phyloP scores from a whole-genome alignment of 139 green algal genomes.

The Astrephomene gubernaculifera region DNA sequence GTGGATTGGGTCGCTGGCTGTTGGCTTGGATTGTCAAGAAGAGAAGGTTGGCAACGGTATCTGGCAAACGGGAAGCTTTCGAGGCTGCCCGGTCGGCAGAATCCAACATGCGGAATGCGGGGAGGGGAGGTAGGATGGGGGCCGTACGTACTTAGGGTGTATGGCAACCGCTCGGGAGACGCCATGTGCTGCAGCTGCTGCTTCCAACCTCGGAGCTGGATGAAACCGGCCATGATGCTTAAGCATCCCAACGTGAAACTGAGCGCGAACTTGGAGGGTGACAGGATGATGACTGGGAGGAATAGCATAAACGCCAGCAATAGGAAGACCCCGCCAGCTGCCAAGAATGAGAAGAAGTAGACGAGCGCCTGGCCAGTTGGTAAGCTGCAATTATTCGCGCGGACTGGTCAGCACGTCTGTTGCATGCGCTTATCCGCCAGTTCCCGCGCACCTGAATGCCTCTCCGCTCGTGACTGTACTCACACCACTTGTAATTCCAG shows the following conservation, averaged over 20 bases:
- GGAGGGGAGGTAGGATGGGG: background rate
- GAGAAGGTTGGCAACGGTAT: too few relatives aligned
- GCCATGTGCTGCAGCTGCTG: conserved; percentile 90
- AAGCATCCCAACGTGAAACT: conserved; percentile 90
- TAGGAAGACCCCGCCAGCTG: conserved; percentile 80
- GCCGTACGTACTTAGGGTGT: conserved; percentile 66
- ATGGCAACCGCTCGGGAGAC: conserved; percentile 80
- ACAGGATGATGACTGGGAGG: conserved; percentile 90
- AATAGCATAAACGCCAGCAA: conserved; percentile 91
- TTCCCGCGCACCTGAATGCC: conserved; percentile 13
- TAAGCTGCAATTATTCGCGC: conserved; percentile 47
- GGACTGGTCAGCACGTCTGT: background rate
- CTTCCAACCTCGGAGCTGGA: conserved; percentile 84
- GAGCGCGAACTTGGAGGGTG: conserved; percentile 96
- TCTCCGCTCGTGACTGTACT: conserved; percentile 11
- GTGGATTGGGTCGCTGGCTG: too few relatives aligned
- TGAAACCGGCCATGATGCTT: conserved; percentile 83
- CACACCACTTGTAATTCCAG: conserved; percentile 2
- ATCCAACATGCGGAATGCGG: background rate
- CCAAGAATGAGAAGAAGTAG: conserved; percentile 70
- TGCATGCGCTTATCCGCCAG: background rate
- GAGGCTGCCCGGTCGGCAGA: too few relatives aligned
- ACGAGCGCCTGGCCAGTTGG: conserved; percentile 57
- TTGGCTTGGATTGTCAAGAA: too few relatives aligned
- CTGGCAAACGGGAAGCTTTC: too few relatives aligned